phyloP scores from a whole-genome alignment of 2,329 filamentous ascomycete genomes.

The Colletotrichum tofieldiae region DNA sequence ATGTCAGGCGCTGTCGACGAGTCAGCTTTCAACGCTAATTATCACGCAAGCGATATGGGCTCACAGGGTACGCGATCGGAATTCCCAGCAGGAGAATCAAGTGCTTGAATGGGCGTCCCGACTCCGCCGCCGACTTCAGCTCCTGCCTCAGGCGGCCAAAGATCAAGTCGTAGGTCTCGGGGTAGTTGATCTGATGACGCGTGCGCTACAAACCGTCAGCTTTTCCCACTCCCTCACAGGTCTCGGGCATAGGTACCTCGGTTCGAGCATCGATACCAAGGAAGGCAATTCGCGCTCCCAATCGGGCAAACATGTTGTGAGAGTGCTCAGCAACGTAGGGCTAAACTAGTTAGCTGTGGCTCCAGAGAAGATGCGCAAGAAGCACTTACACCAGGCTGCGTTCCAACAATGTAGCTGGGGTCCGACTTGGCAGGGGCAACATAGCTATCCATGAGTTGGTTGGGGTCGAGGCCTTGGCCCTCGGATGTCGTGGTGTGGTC shows the following conservation, averaged over 20 bases:
- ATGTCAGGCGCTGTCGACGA: slow-evolving; percentile 81
- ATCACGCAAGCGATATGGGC: slow-evolving; percentile 55
- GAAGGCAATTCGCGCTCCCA: slow-evolving; percentile 88
- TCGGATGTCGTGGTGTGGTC: slow-evolving; percentile 36
- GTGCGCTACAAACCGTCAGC: slow-evolving; percentile 71
- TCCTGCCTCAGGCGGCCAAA: slow-evolving; percentile 84
- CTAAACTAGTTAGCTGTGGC: slow-evolving; percentile 62
- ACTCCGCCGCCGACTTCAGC: slow-evolving; percentile 76
- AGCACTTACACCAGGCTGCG: slow-evolving; percentile 78
- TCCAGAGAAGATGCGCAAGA: slow-evolving; percentile 65
- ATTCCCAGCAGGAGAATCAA: slow-evolving; percentile 90
- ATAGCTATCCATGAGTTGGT: slow-evolving; percentile 82
- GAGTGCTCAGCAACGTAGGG: slow-evolving; percentile 94
- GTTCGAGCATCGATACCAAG: slow-evolving; percentile 93
- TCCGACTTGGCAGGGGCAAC: slow-evolving; percentile 74
- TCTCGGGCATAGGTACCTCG: slow-evolving; percentile 68
- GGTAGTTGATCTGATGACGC: slow-evolving; percentile 94
- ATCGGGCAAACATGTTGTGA: slow-evolving; percentile 86
- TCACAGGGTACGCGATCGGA: slow-evolving; percentile 85
- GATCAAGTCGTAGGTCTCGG: slow-evolving; percentile 88
- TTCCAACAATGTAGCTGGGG: slow-evolving; percentile 83
- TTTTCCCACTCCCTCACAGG: slow-evolving; percentile 4
- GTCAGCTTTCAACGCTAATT: slow-evolving; percentile 25
- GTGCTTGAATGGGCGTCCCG: slow-evolving; percentile 86
- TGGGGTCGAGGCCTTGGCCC: slow-evolving; percentile 73